Evolutionary conservation across 2,329 filamentous ascomycete species (phyloP).

Genomic region (Pseudogymnoascus sp.): DNA sequence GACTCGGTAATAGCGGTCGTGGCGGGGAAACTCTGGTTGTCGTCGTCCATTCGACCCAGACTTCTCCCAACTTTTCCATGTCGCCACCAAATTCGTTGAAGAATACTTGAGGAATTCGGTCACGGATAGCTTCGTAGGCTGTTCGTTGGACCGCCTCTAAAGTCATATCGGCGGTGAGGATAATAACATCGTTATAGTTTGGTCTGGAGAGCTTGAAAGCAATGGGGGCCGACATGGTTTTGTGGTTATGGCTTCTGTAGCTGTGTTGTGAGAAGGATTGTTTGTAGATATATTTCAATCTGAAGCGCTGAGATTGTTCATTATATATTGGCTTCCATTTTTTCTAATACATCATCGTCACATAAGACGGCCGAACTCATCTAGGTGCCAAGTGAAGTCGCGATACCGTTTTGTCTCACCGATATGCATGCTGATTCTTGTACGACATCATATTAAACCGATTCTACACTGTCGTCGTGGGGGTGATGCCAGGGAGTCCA

Average conservation of each 20-base stretch:
- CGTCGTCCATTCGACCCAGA: conserved; percentile 68
- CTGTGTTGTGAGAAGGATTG: background rate
- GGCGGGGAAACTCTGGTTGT: conserved; percentile 45
- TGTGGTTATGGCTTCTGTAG: background rate
- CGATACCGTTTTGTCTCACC: background rate
- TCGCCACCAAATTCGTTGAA: conserved; percentile 53
- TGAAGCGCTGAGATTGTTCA: background rate
- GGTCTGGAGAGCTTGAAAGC: background rate
- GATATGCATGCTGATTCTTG: background rate
- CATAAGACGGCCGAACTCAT: background rate
- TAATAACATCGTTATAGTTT: background rate
- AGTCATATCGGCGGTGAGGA: background rate
- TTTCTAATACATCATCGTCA: background rate
- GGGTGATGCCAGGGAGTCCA: background rate
- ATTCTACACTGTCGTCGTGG: background rate
- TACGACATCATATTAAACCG: background rate
- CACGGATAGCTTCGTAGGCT: background rate
- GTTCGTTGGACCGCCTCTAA: background rate
- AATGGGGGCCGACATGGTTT: background rate
- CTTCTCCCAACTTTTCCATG: conserved; percentile 64
- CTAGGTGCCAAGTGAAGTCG: background rate
- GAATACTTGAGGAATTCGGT: background rate
- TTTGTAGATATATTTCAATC: background rate
- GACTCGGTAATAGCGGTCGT: background rate
- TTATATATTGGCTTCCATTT: background rate